Percentiles rank a stretch among this genome's conserved stretches.
Conservation (phyloP, 2,329 filamentous ascomycete species). For the Acrocalymma vagum region DNA sequence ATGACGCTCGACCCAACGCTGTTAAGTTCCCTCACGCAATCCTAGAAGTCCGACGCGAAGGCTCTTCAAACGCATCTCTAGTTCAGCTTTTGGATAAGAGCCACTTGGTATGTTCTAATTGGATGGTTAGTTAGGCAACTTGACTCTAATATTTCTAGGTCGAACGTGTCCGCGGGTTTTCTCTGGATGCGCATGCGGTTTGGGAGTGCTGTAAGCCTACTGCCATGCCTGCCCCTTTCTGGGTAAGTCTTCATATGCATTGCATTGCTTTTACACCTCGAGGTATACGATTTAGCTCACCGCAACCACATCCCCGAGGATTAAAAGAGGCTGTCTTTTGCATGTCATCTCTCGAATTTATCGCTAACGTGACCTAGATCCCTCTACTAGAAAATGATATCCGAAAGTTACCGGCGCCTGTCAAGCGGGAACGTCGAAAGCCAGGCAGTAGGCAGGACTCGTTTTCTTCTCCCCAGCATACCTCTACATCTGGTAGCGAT, state of each 20-base stretch:
- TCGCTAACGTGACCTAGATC: slow-evolving; percentile 30
- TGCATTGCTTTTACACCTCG: neutral
- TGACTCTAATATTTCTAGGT: slow-evolving; percentile 41
- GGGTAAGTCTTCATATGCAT: slow-evolving; percentile 43
- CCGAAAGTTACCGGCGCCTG: slow-evolving; percentile 58
- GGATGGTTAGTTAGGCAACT: slow-evolving; percentile 6
- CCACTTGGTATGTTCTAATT: slow-evolving; percentile 51
- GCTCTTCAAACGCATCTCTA: slow-evolving; percentile 46
- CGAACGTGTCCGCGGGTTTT: slow-evolving; percentile 63
- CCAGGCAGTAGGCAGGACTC: slow-evolving; percentile 29
- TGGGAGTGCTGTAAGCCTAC: slow-evolving; percentile 56
- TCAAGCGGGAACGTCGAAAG: slow-evolving; percentile 36
- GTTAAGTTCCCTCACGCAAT: slow-evolving; percentile 60
- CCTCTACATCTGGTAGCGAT: slow-evolving; percentile 48
- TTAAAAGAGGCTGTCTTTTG: neutral
- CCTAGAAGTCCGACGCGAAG: slow-evolving; percentile 60
- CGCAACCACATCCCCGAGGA: too few relatives aligned
- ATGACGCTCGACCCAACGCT: slow-evolving; percentile 29
- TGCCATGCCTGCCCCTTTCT: slow-evolving; percentile 57
- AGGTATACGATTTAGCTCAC: too few relatives aligned
- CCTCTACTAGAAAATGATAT: slow-evolving; percentile 60
- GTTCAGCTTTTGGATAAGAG: slow-evolving; percentile 56
- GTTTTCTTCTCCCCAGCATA: slow-evolving; percentile 39
- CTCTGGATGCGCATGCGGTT: slow-evolving; percentile 62
- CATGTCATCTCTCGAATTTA: neutral